These are phyloP conservation scores for Podospora sp. DNA, from an alignment of 495 filamentous ascomycete genomes.

Conservation along the genomic window DNA sequence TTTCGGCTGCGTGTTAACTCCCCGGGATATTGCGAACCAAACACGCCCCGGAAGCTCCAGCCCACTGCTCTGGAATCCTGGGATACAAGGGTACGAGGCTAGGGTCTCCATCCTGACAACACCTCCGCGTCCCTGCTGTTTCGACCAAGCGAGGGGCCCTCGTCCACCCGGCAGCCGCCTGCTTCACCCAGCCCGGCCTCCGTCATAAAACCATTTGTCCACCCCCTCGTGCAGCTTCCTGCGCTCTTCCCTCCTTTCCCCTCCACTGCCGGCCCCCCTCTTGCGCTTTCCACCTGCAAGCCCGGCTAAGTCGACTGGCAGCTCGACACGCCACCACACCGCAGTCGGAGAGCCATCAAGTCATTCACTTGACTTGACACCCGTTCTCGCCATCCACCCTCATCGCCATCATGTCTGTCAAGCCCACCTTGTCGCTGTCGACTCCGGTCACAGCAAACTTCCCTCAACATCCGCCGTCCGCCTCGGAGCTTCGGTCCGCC, in stretches of 20 bases:
- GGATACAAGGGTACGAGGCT: slow-evolving; percentile 30
- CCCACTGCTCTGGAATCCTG: slow-evolving; percentile 34
- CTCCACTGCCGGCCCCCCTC: slow-evolving; percentile 41
- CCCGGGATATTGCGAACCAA: slow-evolving; percentile 19
- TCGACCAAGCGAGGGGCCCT: slow-evolving; percentile 24
- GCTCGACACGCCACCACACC: slow-evolving; percentile 34
- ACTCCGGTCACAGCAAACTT: slow-evolving; percentile 78
- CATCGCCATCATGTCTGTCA: slow-evolving; percentile 57
- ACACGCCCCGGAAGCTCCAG: slow-evolving; percentile 27
- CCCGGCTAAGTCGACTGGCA: slow-evolving; percentile 42
- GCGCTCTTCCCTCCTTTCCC: slow-evolving; percentile 33
- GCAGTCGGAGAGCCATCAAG: slow-evolving; percentile 37
- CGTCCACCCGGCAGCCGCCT: slow-evolving; percentile 24
- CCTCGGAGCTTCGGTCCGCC: slow-evolving; percentile 51
- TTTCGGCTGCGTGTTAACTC: slow-evolving; percentile 25
- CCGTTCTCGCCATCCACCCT: slow-evolving; percentile 21
- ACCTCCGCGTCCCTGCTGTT: slow-evolving; percentile 29
- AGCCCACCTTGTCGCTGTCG: slow-evolving; percentile 70
- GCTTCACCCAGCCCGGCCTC: slow-evolving; percentile 24
- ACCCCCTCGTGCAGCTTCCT: slow-evolving; percentile 32
- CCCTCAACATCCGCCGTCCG: slow-evolving; percentile 70
- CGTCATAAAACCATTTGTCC: slow-evolving; percentile 47
- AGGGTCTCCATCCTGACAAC: slow-evolving; percentile 26
- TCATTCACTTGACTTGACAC: slow-evolving; percentile 48
- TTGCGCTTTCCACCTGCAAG: slow-evolving; percentile 27